phyloP scores from a whole-genome alignment of 2,329 filamentous ascomycete genomes.

The Dothideomycetidae sp. region DNA sequence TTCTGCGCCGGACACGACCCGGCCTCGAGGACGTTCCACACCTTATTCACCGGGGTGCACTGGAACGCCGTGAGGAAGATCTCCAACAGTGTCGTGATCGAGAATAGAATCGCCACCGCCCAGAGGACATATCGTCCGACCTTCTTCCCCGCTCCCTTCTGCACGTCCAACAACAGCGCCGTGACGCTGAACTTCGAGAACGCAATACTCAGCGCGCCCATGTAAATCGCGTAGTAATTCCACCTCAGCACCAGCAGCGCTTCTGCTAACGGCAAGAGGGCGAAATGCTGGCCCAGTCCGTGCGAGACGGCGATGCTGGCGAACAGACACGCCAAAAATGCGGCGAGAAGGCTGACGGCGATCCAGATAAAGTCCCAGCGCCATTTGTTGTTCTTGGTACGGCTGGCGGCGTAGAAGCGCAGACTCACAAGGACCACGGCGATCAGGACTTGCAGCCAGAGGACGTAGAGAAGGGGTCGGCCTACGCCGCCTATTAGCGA shows the following conservation, averaged over 20 bases:
- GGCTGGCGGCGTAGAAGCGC: conserved; percentile 1
- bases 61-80: conserved; percentile 7
- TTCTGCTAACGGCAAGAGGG: neutral
- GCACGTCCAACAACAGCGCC: conserved; percentile 4
- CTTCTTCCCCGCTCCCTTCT: neutral
- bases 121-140: neutral
- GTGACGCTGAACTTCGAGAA: conserved; percentile 7
- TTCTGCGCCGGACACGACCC: conserved; percentile 1
- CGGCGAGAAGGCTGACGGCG: conserved; percentile 1
- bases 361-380: conserved; percentile 7
- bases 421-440: conserved; percentile 1
- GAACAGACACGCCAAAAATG: neutral
- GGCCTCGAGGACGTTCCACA: neutral
- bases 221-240: neutral
- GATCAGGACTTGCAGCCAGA: conserved; percentile 4
- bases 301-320: neutral
- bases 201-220: neutral
- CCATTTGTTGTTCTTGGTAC: conserved; percentile 2
- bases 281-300: conserved; percentile 6
- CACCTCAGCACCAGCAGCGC: neutral
- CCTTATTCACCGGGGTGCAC: conserved; percentile 1
- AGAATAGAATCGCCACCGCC: neutral
- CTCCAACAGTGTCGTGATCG: conserved; percentile 1
- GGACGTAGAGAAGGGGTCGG: conserved; percentile 1
- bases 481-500: neutral